Evolutionary conservation across 2,329 filamentous ascomycete species (phyloP), one percentile per base, ranked within the genome.

Genomic region (Cordyceps cateniannulata): DNA sequence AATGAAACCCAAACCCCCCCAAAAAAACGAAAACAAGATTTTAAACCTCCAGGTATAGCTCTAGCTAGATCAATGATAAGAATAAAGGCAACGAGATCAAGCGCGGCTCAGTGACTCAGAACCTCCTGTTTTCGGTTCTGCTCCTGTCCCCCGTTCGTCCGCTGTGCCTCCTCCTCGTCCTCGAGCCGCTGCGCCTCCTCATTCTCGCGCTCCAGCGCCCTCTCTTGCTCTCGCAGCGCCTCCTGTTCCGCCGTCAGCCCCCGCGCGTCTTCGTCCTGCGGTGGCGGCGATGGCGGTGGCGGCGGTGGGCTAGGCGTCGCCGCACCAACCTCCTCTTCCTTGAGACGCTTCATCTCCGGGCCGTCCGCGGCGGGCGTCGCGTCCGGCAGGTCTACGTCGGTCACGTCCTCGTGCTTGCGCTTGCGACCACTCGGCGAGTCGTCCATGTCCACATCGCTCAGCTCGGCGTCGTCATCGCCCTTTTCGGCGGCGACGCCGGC

Each of bases 391-490:
- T 53, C 57, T 1, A 79, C 79, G 18, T 74, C 76, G 40, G 65
- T 68, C n/a, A 76, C 76, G 5, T 78, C 77, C 10, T 79, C 76
- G 52, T 87, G 81, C 71, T 91, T 91, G 10, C 88, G 83, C 71
- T 91, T 91, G 53, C 82, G 76, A 59, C 80, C 80, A 44, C 73
- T 75, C 4, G 81, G 79, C 3, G 78, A 79, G 24, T 68, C 73
- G 25, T 65, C 65, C 50, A 76, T 73, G 63, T 84, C 80, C n/a
- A 75, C 38, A 16, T 82, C 79, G 24, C 73, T 76, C 55, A 76
- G 62, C 58, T 65, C 68, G 57, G 63, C 65, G 29, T 69, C 68
- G 29, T 69, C 68, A 62, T 69, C 69, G 20, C 63, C 65, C 32
- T 70, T 47, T 38, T 29, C 67, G 16, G 73, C n/a, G 38, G 73